Evolutionary conservation across 306 rosid genomes (phyloP).

Genomic region (Cicer chorassanicum): DNA sequence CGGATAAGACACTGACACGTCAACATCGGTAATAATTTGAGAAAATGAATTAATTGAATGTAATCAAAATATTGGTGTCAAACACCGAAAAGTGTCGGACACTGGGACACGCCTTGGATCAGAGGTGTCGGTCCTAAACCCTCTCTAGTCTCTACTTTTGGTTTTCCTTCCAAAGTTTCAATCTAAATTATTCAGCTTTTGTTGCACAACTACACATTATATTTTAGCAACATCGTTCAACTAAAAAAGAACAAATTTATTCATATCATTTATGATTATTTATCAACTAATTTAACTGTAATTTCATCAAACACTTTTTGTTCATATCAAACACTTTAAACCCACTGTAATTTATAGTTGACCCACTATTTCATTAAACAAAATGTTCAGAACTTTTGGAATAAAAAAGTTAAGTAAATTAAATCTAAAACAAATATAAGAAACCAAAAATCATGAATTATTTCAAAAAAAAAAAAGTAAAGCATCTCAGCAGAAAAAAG

Average conservation of each 20-base stretch:
- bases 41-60: too few relatives aligned
- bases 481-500: neutral
- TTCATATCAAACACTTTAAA: too few relatives aligned
- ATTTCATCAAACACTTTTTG: neutral
- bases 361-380: neutral
- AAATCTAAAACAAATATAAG: neutral
- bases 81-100: too few relatives aligned
- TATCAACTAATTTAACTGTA: neutral
- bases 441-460: conserved; percentile 1
- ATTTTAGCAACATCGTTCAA: neutral
- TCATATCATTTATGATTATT: neutral
- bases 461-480: neutral
- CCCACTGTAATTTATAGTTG: neutral
- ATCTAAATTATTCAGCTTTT: neutral
- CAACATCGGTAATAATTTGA: too few relatives aligned
- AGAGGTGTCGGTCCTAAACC: too few relatives aligned
- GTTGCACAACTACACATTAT: neutral
- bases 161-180: conserved; percentile 8
- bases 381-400: neutral
- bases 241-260: neutral
- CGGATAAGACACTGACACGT: too few relatives aligned
- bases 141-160: conserved; percentile 1
- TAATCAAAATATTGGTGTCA: too few relatives aligned
- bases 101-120: too few relatives aligned
- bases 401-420: neutral